A percentile compares a stretch with the other conserved stretches of the same genome.
These are phyloP conservation scores for Fusarium phyllophilum DNA, from an alignment of 2,329 filamentous ascomycete species.

Conservation along the genomic window DNA sequence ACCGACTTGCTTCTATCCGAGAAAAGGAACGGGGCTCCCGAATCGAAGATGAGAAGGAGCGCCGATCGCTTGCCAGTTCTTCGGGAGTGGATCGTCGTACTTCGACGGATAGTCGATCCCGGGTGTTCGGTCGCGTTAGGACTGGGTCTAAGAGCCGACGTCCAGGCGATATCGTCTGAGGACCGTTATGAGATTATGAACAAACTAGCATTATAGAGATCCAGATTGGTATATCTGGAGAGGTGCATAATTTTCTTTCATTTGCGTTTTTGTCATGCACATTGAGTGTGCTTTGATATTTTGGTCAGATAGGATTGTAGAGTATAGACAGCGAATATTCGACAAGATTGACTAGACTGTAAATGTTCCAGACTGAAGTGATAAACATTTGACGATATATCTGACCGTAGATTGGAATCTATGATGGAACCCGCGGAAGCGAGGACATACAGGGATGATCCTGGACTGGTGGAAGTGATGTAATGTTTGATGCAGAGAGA, in stretches of 20 bases:
- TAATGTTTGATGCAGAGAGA: background rate
- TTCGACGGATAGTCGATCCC: slow-evolving; percentile 43
- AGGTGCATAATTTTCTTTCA: slow-evolving; percentile 10
- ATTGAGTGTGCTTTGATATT: slow-evolving; percentile 6
- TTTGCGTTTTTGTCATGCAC: background rate
- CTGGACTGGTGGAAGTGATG: slow-evolving; percentile 19
- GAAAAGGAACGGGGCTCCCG: slow-evolving; percentile 50
- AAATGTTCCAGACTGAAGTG: background rate
- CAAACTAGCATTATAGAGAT: slow-evolving; percentile 18
- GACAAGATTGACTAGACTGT: background rate
- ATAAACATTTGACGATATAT: background rate
- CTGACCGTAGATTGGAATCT: background rate
- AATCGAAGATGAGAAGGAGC: slow-evolving; percentile 43
- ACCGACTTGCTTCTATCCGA: slow-evolving; percentile 51
- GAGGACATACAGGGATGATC: slow-evolving; percentile 23
- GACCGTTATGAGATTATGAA: slow-evolving; percentile 30
- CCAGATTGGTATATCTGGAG: slow-evolving; percentile 26
- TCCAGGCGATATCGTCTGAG: slow-evolving; percentile 45
- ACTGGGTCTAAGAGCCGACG: slow-evolving; percentile 44
- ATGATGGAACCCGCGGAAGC: slow-evolving; percentile 16
- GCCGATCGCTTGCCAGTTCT: slow-evolving; percentile 42
- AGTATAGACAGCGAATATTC: slow-evolving; percentile 11
- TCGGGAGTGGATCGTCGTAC: slow-evolving; percentile 42
- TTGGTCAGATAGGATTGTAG: background rate
- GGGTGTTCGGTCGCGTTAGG: slow-evolving; percentile 46